Percentiles rank a stretch among this genome's conserved stretches.
Conservation (phyloP, 371 early-diverging fungal species). For the Sporodiniella umbellata region DNA sequence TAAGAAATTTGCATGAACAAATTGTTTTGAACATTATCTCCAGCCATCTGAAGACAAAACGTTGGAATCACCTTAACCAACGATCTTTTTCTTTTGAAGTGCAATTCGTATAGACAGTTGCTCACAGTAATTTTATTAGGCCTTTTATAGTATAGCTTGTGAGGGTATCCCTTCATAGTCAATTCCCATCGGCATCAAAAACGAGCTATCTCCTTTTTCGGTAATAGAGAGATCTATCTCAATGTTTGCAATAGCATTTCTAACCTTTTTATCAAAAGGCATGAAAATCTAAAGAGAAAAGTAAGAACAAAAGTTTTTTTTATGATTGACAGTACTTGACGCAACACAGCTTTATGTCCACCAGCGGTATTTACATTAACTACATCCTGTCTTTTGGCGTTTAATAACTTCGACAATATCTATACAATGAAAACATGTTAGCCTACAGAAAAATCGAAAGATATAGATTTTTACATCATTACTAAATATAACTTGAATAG, state of each 20-base stretch:
- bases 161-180: neutral
- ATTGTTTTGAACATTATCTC: no score
- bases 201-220: neutral
- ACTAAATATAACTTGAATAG: conserved; percentile 3
- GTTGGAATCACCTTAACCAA: no score
- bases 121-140: no score
- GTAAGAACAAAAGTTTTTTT: neutral
- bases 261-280: conserved; percentile 1
- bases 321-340: neutral
- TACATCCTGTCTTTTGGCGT: neutral
- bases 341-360: neutral
- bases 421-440: neutral
- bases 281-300: neutral
- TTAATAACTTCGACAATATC: neutral
- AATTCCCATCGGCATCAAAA: neutral
- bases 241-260: neutral
- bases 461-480: conserved; percentile 2
- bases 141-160: no score
- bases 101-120: no score
- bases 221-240: neutral
- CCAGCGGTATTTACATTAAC: conserved; percentile 1
- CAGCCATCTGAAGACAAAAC: no score
- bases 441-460: neutral
- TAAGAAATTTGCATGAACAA: no score
- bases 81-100: no score